These are phyloP conservation scores for Panaeolus papilionaceus DNA, from an alignment of 768 basidiomycete genomes.

Conservation along the genomic window DNA sequence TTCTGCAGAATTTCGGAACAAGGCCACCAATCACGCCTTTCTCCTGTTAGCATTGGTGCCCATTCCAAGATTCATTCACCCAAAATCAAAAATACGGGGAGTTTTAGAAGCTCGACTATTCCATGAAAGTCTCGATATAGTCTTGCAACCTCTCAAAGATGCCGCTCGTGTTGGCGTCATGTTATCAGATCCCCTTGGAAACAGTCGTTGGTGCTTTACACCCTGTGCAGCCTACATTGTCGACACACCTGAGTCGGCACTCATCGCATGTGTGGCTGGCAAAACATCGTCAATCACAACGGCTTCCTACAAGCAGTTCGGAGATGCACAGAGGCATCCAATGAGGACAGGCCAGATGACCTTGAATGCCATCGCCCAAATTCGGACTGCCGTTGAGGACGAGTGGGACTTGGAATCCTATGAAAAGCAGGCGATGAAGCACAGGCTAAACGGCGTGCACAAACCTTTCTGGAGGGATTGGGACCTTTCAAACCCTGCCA, in stretches of 20 bases:
- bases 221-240: constrained; percentile 35
- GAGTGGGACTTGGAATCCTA: constrained; percentile 31
- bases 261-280: constrained; percentile 31
- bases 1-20: constrained; percentile 23
- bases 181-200: constrained; percentile 35
- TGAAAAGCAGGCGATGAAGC: constrained; percentile 16
- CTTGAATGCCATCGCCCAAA: constrained; percentile 19
- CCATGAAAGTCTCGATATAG: constrained; percentile 35
- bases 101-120: constrained; percentile 32
- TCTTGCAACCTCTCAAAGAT: constrained; percentile 34
- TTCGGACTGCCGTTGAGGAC: constrained; percentile 16
- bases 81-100: constrained; percentile 26
- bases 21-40: too few relatives aligned
- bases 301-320: constrained; percentile 34
- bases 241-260: constrained; percentile 35
- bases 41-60: constrained; percentile 32
- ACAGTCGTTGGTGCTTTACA: constrained; percentile 29
- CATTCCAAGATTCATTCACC: constrained; percentile 34
- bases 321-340: constrained; percentile 32
- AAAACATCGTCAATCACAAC: constrained; percentile 37
- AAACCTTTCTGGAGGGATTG: constrained; percentile 43
- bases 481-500: constrained; percentile 33
- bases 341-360: constrained; percentile 28
- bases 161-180: constrained; percentile 32
- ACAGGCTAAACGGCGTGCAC: constrained; percentile 34